Evolutionary conservation across 768 basidiomycete species (phyloP), one percentile per base, ranked within the genome.

Genomic region (Lactarius sp.): DNA sequence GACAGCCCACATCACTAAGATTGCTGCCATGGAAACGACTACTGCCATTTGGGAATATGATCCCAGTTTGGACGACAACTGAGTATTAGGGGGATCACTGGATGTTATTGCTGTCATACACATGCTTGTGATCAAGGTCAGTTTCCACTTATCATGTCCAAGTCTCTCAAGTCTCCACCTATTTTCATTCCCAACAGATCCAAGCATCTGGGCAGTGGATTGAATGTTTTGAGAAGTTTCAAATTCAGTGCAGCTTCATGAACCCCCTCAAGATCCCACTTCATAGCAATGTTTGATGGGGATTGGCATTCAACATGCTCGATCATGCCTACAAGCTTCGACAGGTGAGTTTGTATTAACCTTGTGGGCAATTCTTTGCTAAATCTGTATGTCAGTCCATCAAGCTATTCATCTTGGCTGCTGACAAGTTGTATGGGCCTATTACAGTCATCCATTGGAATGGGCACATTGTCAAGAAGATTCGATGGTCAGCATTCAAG

Each of bases 11-110:
- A 54, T 60, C 37, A 60, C 59, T 1, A 60, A 54, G 16, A 60
- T 60, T 18, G 44, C 44, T 1, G 52, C 16, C 1, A 34, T 60
- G 1, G 52, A 53, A n/a, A 60, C 42, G 1, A 27, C 59, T 0
- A 60, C 42, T 10, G 51, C 51, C 6, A 60, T 60, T n/a, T 60
- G 59, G 51, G 59, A 60, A 16, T 60, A 60, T 3, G 52, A 60
- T 9, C 59, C 59, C 1, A 14, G 6, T 27, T 27, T 27, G 27
- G 27, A 27, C 27, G 27, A 27, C 27, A 27, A 27, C 27, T 3
- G 27, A 27, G 27, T 27, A 27, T 27, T 27, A 27, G 27, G 3
- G 27, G 52, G 59, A 2, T 52, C 33, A 6, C 20, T 60, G 0
- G 51, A 60, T 50, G 51, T 53, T 6, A 52, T 60, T 46, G 42